These are phyloP conservation scores for Cronartium quercuum DNA, from an alignment of 1,284 basidiomycete species.

Conservation along the genomic window DNA sequence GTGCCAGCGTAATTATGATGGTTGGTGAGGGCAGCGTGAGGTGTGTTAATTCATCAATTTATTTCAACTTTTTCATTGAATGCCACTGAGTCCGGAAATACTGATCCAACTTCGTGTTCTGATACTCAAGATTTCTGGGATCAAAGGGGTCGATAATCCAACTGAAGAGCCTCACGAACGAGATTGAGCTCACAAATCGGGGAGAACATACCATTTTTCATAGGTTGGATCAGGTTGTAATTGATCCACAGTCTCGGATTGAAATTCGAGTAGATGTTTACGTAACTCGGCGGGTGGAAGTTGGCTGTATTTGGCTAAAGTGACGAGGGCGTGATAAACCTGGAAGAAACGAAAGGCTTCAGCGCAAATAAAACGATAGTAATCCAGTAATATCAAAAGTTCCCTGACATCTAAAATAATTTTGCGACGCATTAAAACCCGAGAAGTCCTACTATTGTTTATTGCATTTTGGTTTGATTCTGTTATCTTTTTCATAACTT, in stretches of 20 bases:
- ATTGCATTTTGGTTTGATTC: neutral
- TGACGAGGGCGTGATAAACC: conserved; percentile 21
- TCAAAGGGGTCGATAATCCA: no score
- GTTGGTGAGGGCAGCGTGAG: no score
- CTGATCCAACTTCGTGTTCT: no score
- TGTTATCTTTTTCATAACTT: neutral
- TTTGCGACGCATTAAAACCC: conserved; percentile 8
- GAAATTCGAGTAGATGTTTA: conserved; percentile 19
- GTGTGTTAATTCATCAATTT: no score
- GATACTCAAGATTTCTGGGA: no score
- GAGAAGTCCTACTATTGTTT: conserved; percentile 5
- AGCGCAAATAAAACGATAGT: neutral
- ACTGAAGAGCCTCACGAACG: no score
- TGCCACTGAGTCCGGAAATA: no score
- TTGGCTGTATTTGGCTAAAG: conserved; percentile 30
- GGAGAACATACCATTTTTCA: no score
- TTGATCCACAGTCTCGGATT: conserved; percentile 12
- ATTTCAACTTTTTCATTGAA: no score
- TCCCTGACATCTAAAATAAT: conserved; percentile 18
- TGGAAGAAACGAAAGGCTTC: neutral
- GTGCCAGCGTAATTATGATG: no score
- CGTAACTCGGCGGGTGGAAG: conserved; percentile 13
- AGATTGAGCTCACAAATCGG: no score
- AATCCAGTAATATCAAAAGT: no score
- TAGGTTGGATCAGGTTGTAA: conserved; percentile 1